These are phyloP conservation scores for Suillus paluster DNA, from an alignment of 768 basidiomycete species.

Conservation along the genomic window DNA sequence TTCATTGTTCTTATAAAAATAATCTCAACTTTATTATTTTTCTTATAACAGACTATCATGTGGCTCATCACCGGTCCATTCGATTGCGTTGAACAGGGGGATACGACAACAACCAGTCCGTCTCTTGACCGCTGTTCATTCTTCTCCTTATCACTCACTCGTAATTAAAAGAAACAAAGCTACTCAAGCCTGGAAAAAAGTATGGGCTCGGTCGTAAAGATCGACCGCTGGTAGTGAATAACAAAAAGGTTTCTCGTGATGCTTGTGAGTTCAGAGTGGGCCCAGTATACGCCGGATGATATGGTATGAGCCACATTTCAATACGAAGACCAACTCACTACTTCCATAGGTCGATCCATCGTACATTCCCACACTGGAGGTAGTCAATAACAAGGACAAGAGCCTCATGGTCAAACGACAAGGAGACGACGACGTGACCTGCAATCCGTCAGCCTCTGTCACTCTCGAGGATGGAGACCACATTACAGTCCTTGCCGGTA, in stretches of 20 bases:
- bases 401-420: slow-evolving; percentile 45
- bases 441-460: slow-evolving; percentile 43
- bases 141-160: not conserved
- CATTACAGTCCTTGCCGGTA: slow-evolving; percentile 47
- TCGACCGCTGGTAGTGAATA: slow-evolving; percentile 52
- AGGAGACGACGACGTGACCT: slow-evolving; percentile 29
- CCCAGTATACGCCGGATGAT: slow-evolving; percentile 51
- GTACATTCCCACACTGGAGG: slow-evolving; percentile 51
- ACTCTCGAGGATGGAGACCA: slow-evolving; percentile 60
- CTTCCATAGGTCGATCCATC: slow-evolving; percentile 51
- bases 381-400: slow-evolving; percentile 54
- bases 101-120: slow-evolving; percentile 46
- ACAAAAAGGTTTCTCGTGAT: slow-evolving; percentile 66
- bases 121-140: slow-evolving; percentile 4
- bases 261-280: slow-evolving; percentile 65
- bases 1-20: not conserved
- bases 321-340: not conserved
- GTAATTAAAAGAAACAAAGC: slow-evolving; percentile 48
- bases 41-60: slow-evolving; percentile 36
- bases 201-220: slow-evolving; percentile 65
- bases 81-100: slow-evolving; percentile 43
- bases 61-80: slow-evolving; percentile 62
- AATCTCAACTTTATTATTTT: not conserved
- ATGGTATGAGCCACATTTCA: slow-evolving; percentile 48
- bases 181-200: slow-evolving; percentile 61